Evolutionary conservation across 106 monocot species (phyloP).

Genomic region (Platanthera zijinensis): DNA sequence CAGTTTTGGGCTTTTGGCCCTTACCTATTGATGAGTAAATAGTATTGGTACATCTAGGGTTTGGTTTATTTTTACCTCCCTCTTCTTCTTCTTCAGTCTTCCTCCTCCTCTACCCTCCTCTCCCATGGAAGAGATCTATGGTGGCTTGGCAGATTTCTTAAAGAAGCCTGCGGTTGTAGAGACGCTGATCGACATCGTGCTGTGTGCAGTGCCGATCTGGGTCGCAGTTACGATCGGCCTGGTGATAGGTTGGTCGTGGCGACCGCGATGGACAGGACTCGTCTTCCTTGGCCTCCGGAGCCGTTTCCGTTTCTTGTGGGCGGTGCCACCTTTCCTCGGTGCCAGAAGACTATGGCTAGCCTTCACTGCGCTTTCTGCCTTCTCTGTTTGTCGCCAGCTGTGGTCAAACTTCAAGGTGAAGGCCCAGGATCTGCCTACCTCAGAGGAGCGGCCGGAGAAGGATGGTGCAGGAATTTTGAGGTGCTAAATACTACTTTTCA

Average conservation of each 20-base stretch:
- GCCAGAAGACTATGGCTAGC: conserved; percentile 87
- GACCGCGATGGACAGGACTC: conserved; percentile 94
- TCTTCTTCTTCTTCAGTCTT: background rate
- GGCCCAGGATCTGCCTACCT: conserved; percentile 4
- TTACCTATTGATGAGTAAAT: background rate
- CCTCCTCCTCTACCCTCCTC: background rate
- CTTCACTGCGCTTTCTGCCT: conserved; percentile 85
- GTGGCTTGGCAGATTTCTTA: conserved; percentile 37
- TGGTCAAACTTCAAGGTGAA: conserved; percentile 58
- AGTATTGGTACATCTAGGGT: background rate
- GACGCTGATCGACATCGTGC: conserved; percentile 60
- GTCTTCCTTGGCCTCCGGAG: conserved; percentile 73
- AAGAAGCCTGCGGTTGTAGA: conserved; percentile 73
- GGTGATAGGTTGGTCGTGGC: conserved; percentile 93
- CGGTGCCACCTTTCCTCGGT: conserved; percentile 68
- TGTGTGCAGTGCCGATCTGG: conserved; percentile 95
- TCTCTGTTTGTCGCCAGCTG: conserved; percentile 61
- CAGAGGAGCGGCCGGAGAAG: background rate
- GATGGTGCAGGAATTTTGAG: conserved; percentile 9
- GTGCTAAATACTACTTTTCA: background rate
- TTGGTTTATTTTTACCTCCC: background rate
- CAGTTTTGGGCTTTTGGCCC: background rate
- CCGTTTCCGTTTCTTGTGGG: conserved; percentile 49
- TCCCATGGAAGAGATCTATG: conserved; percentile 51
- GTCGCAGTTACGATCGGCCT: conserved; percentile 92